Evolutionary conservation across 2,329 filamentous ascomycete genomes (phyloP), one percentile per base, ranked within the genome.

Genomic region (Daldinia eschscholtzii): DNA sequence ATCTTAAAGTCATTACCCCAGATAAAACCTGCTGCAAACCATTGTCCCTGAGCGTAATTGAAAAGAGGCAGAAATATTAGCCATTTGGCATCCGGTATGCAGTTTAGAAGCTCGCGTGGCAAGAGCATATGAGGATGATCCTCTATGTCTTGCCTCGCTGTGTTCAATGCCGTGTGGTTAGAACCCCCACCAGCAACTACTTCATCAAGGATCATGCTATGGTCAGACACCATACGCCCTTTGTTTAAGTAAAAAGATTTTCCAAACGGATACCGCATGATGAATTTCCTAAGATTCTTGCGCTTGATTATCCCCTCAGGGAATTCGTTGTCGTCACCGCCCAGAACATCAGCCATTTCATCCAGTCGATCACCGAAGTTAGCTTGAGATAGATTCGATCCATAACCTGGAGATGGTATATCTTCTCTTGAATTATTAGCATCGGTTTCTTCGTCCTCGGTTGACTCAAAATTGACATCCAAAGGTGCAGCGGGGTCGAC

Each of bases 41-140:
- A 75, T 5, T 77, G 75, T 12, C 80, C 79, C 30, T 79, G 77
- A 0, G 76, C 72, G 18, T 80, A 78, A 39, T 81, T 78, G 42
- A 79, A 81, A 1, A 81, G 65, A 0, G 80, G 80, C 1, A 81
- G 48, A 18, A 81, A 81, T 0, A 81, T 74, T 9, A 81, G 67
- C 1, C 76, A 72, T 42, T 78, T 79, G 1, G 78, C 80, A 3
- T 77, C 78, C 0, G 78, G 76, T 1, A 81, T 76, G 61, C 74
- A 75, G 15, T 77, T 75, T 2, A 81, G 76, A 1, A 81, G 74
- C 55, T 80, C 79, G 13, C 58, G 61, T 6, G 72, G 70, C 7
- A 73, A 46, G 39, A 65, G 23, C 20, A 61, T 65, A 13, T 60
- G 70, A 23, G 62, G 44, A 10, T 55, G 65, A 15, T 67, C 42